Percentiles rank a stretch among this genome's conserved stretches.
Evolutionary conservation across 2,329 filamentous ascomycete species (phyloP).

Genomic region (Botrytis medusae): DNA sequence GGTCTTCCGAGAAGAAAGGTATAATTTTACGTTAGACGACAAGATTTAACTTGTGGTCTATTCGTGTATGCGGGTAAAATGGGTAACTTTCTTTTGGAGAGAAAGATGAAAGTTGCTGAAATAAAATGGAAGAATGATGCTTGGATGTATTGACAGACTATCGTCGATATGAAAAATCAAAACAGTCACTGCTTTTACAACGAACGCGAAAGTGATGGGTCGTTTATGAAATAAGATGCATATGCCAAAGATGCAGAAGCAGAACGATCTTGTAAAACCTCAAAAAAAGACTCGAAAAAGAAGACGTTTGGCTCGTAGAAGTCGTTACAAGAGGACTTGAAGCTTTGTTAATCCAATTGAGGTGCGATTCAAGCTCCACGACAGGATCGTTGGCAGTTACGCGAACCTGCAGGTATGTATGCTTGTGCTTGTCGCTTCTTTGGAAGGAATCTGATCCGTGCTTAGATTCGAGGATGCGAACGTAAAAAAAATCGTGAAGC

Average conservation of each 20-base stretch:
- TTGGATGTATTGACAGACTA: conserved; percentile 25
- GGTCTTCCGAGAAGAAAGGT: conserved; percentile 24
- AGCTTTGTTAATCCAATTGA: conserved; percentile 39
- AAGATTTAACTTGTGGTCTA: conserved; percentile 22
- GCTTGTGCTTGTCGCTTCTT: conserved; percentile 38
- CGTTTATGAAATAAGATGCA: conserved; percentile 37
- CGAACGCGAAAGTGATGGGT: conserved; percentile 30
- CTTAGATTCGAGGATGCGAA: conserved; percentile 37
- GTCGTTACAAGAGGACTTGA: conserved; percentile 43
- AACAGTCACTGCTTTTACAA: conserved; percentile 30
- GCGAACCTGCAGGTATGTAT: conserved; percentile 42
- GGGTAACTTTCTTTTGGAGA: conserved; percentile 2
- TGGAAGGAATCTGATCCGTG: conserved; percentile 34
- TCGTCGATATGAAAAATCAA: conserved; percentile 21
- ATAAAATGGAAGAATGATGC: conserved; percentile 22
- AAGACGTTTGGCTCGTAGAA: conserved; percentile 46
- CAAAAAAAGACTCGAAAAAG: conserved; percentile 35
- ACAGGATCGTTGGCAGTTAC: conserved; percentile 36
- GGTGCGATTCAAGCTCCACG: conserved; percentile 40
- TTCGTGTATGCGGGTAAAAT: neutral
- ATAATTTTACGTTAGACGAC: conserved; percentile 17
- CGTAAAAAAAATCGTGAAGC: conserved; percentile 34
- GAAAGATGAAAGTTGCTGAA: conserved; percentile 14
- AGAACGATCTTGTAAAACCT: conserved; percentile 36
- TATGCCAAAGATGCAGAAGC: conserved; percentile 27